These are phyloP conservation scores for Schrenkiella parvula DNA, from an alignment of 345 rosid genomes.

Conservation along the genomic window DNA sequence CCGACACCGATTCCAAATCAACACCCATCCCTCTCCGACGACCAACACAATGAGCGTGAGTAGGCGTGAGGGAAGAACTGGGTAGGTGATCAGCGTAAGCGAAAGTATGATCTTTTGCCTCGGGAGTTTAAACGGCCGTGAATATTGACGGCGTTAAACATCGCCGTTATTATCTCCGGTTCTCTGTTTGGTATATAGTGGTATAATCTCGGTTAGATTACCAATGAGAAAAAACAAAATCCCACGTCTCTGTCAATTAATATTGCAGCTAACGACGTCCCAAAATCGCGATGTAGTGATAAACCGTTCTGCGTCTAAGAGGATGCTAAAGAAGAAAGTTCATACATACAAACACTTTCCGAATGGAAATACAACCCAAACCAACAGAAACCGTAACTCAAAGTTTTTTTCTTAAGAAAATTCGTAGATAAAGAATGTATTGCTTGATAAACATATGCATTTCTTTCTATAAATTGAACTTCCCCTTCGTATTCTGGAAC, in stretches of 20 bases:
- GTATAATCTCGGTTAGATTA: not conserved
- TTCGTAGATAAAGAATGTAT: not conserved
- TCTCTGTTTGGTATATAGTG: not conserved
- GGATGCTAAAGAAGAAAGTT: not conserved
- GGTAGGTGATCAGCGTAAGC: not conserved
- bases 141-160: slow-evolving; percentile 1
- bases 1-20: slow-evolving; percentile 78
- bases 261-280: not conserved
- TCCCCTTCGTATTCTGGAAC: slow-evolving; percentile 71
- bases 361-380: not conserved
- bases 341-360: not conserved
- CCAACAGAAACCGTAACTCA: not conserved
- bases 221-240: not conserved
- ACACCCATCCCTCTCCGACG: slow-evolving; percentile 42
- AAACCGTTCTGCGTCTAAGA: not conserved
- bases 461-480: slow-evolving; percentile 29
- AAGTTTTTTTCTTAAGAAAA: not conserved
- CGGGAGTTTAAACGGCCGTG: slow-evolving; percentile 13
- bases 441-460: not conserved
- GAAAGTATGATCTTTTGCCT: slow-evolving; percentile 10
- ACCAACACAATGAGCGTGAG: not conserved
- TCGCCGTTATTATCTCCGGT: not conserved
- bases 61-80: not conserved
- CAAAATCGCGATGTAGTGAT: not conserved
- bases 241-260: not conserved